phyloP scores from a whole-genome alignment of 31 red algal species.

The Bonnemaisonia californica region DNA sequence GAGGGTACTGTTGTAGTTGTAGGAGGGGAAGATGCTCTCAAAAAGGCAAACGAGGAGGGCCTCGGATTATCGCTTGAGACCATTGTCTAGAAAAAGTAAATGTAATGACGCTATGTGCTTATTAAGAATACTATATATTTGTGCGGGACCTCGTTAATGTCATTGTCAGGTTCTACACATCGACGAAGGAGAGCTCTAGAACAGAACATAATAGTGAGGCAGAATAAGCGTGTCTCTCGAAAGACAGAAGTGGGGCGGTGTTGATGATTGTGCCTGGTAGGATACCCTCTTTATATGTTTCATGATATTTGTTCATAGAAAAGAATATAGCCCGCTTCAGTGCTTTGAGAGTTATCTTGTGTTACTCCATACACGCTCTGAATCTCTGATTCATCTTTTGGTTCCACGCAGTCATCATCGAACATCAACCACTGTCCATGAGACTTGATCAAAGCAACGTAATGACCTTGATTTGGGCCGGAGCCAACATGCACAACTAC shows the following conservation, averaged over 20 bases:
- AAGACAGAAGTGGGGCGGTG: no score
- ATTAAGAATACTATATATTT: no score
- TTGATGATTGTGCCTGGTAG: no score
- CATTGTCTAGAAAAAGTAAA: conserved; percentile 61
- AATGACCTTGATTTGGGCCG: conserved; percentile 97
- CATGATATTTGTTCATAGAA: conserved; percentile 75
- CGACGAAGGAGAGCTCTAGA: no score
- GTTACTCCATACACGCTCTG: conserved; percentile 93
- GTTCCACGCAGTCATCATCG: conserved; percentile 97
- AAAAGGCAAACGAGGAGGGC: conserved; percentile 79
- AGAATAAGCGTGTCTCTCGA: no score
- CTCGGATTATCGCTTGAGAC: conserved; percentile 58
- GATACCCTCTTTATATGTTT: neutral
- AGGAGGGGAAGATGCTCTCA: conserved; percentile 75
- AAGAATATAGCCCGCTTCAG: conserved; percentile 94
- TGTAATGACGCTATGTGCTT: no score
- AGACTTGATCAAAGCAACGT: conserved; percentile 93
- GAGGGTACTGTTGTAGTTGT: conserved; percentile 87
- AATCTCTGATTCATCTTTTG: conserved; percentile 93
- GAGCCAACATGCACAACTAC: conserved; percentile 98
- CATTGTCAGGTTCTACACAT: no score
- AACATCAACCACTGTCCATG: conserved; percentile 94
- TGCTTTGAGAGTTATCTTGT: conserved; percentile 69
- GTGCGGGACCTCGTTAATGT: no score
- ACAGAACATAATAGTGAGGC: no score